Base-by-base conservation (phyloP, 1,284 basidiomycete genomes). In the Fistulina hepatica region DNA sequence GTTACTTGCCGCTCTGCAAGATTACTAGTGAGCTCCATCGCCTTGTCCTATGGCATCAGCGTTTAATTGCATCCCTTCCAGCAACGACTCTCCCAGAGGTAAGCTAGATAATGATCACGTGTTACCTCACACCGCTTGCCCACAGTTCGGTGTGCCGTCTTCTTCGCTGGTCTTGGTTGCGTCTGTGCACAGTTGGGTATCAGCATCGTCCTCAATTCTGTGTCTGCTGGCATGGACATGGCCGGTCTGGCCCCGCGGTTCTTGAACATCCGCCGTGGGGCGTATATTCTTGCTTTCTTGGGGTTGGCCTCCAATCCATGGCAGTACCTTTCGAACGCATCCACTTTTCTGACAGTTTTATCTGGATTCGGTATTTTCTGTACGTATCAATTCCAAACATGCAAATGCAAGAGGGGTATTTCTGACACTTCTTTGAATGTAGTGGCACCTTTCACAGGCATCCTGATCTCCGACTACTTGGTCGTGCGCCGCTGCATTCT, bases 161-260 rank as follows among this genome's bases (percentile, higher is more conserved):
- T 50, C 34, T 50, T 50, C 32, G 48, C 48, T 7, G 45, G 45
- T 26, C 36, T 50, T 19, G 48, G 48, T 32, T 48, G 47, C 30
- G 45, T 47, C 20, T 47, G 43, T 23, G 47, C 47, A 19, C 48
- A 50, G 22, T 37, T 50, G 15, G 48, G 47, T 12, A 47, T 50
- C 33, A 48, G 42, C 30, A 50, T 48, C 21, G 48, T 48, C 11
- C 37, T 48, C 25, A 50, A 50, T 30, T 48, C 47, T 20, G 43
- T 50, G 28, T 47, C 47, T 33, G 45, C 43, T 4, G 45, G 47
- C 15, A 50, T 48, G 47, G 44, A 48, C 33, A 36, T 48, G 28
- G 42, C 47, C 22, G 37, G 37, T 30, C 37, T 38, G 17, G 37
- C 37, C 23, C 37, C 37, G 7, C 40, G 42, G 35, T 48, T 46